These are phyloP conservation scores for Tagetes patula DNA, from an alignment of 129 eudicot species.

Conservation along the genomic window DNA sequence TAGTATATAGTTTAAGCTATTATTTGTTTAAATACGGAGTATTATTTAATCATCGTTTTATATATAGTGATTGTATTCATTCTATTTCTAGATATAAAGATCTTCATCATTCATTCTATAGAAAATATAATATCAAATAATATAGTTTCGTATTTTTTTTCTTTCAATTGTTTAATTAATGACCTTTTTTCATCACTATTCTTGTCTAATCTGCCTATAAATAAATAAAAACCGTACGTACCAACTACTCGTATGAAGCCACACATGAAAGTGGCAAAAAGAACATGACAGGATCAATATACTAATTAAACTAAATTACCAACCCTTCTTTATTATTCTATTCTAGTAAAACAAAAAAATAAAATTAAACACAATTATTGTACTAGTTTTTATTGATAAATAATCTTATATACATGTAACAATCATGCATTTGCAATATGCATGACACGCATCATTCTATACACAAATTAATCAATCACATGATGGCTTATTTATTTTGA, in stretches of 20 bases:
- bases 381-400: not conserved
- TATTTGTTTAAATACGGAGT: too few relatives aligned
- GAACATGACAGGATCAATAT: constrained; percentile 35
- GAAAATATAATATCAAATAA: too few relatives aligned
- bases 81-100: too few relatives aligned
- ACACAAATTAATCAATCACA: not conserved
- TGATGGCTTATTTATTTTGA: not conserved
- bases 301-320: constrained; percentile 12
- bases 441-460: not conserved
- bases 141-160: too few relatives aligned
- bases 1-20: too few relatives aligned
- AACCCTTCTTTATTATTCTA: constrained; percentile 17
- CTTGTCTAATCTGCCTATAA: constrained; percentile 14
- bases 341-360: not conserved
- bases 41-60: too few relatives aligned
- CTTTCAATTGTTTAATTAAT: not conserved
- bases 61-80: too few relatives aligned
- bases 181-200: constrained; percentile 21
- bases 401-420: not conserved
- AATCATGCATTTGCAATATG: not conserved
- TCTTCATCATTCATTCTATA: too few relatives aligned
- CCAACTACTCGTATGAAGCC: constrained; percentile 33
- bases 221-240: not conserved
- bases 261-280: constrained; percentile 30
- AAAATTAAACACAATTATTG: constrained; percentile 10